Base-by-base conservation (phyloP, 2,329 filamentous ascomycete species). In the Penicillium sp. region DNA sequence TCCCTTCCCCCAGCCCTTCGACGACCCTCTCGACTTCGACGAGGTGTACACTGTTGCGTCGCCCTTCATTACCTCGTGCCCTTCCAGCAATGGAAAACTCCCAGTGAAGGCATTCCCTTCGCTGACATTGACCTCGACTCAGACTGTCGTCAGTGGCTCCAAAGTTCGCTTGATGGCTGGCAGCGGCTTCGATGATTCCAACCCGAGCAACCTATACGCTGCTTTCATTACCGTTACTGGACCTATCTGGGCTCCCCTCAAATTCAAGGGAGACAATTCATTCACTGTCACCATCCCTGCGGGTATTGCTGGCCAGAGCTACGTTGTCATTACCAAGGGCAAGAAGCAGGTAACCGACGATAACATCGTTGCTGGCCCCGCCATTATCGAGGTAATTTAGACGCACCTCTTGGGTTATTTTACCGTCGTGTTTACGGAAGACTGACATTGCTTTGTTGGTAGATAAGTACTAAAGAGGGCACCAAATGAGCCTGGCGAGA, bases 11-110 rank as follows among this genome's bases (percentile, higher is more conserved):
- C 76, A 82, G 57, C 70, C 84, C 7, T 85, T 85, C 57, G 84
- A 87, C 57, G 76, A 79, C 22, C 81, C 84, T 0, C 75, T 87
- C 33, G 69, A 71, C 57, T 76, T 81, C 63, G 79, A 85, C 67
- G 71, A 79, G 61, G 83, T 88, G 42, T 86, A 79, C 75, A 84
- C 83, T 3, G 78, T 88, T n/a, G 84, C 85, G 0, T 77, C 82
- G 0, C 73, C 75, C 49, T 87, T 87, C 70, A 85, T 88, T 66
- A 74, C 68, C 4, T 68, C 71, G 2, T 87, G 83, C 68, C 82
- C 85, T 1, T 56, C 71, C 8, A 73, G 69, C 58, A 85, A 85
- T 65, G 70, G 76, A 0, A 57, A 72, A 1, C 74, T 87, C 1
- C 82, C 84, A 1, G 79, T 88, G 64, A 83, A 78, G 70, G 79